Evolutionary conservation across 331 rosid species (phyloP).

Genomic region (Malus hybrid): DNA sequence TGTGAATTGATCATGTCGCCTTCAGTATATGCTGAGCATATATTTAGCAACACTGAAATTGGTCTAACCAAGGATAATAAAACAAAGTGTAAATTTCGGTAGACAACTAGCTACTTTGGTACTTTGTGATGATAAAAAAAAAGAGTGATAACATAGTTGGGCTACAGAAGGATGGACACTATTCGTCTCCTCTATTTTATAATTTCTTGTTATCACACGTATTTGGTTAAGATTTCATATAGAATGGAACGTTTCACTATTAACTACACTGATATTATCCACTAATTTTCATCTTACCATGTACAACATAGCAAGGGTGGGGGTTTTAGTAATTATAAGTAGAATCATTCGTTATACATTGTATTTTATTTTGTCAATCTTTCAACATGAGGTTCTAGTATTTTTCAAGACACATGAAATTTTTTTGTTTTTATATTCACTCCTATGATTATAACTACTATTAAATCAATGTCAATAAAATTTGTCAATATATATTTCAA

Average conservation of each 20-base stretch:
- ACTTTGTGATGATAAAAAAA: not conserved
- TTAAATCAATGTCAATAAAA: not conserved
- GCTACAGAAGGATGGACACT: not conserved
- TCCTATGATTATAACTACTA: not conserved
- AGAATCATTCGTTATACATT: not conserved
- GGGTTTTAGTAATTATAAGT: not conserved
- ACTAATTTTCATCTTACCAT: not conserved
- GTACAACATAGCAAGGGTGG: not conserved
- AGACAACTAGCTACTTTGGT: conserved; percentile 18
- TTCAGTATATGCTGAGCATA: conserved; percentile 14
- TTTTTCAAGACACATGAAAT: not conserved
- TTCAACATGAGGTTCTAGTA: no score
- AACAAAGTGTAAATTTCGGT: not conserved
- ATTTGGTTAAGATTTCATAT: no score
- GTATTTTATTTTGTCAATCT: not conserved
- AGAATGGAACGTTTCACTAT: not conserved
- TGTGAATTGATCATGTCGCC: not conserved
- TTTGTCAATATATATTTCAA: not conserved
- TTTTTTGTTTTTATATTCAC: not conserved
- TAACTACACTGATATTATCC: rapidly evolving
- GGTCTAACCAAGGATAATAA: conserved; percentile 4
- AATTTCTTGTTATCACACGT: not conserved
- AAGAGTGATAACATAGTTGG: not conserved
- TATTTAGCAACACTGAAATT: not conserved
- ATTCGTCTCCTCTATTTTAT: not conserved